Percentiles rank a stretch among this genome's conserved stretches.
phyloP scores from a whole-genome alignment of 805 yeast species.

The Metschnikowia hibisci region DNA sequence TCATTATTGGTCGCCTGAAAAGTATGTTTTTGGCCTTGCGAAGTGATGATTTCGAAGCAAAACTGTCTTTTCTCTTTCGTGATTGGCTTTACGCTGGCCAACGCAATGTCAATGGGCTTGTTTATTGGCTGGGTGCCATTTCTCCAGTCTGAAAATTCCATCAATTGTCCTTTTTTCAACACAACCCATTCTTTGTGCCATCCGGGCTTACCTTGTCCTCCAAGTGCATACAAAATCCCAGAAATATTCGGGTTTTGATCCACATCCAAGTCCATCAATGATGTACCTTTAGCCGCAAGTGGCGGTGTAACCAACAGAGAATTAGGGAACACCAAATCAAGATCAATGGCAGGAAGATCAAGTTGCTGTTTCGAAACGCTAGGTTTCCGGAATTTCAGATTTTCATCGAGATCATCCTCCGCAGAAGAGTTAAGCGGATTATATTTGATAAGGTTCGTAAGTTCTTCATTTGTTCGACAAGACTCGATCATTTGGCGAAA shows the following conservation, averaged over 20 bases:
- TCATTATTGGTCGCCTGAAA: conserved; percentile 71
- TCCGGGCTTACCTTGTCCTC: conserved; percentile 58
- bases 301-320: conserved; percentile 6
- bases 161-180: conserved; percentile 59
- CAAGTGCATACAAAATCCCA: conserved; percentile 55
- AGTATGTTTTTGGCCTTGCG: conserved; percentile 58
- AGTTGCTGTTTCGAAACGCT: neutral
- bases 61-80: conserved; percentile 44
- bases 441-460: conserved; percentile 28
- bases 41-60: conserved; percentile 76
- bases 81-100: conserved; percentile 56
- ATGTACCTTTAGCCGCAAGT: conserved; percentile 6
- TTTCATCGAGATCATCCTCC: neutral
- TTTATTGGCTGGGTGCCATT: conserved; percentile 58
- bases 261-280: conserved; percentile 8
- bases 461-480: conserved; percentile 36
- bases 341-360: conserved; percentile 23
- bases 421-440: conserved; percentile 22
- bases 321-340: conserved; percentile 28
- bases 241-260: conserved; percentile 31
- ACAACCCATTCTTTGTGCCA: conserved; percentile 94
- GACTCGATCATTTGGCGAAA: conserved; percentile 41
- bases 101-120: conserved; percentile 65
- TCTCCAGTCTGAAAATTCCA: conserved; percentile 79
- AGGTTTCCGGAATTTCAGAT: conserved; percentile 1